A percentile compares a stretch with the other conserved stretches of the same genome.
phyloP scores from a whole-genome alignment of 2,329 filamentous ascomycete species.

The Apiospora sp. region DNA sequence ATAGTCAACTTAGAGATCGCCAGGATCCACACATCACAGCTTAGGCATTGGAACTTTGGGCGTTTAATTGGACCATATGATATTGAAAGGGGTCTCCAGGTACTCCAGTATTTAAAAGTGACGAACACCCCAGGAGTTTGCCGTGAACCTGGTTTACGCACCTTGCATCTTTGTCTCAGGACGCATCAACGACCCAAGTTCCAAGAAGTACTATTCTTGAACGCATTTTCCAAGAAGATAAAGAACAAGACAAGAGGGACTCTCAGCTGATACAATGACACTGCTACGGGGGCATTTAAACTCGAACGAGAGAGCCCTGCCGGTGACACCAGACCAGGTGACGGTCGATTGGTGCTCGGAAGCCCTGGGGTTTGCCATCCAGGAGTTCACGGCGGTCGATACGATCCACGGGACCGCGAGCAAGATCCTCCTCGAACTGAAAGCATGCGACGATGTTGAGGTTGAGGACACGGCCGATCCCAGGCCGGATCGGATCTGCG shows the following conservation, averaged over 20 bases:
- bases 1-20: background rate
- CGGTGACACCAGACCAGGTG: conserved; percentile 24
- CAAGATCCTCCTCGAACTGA: conserved; percentile 29
- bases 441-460: background rate
- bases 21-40: no score
- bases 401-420: conserved; percentile 28
- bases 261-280: background rate
- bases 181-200: background rate
- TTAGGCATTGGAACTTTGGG: no score
- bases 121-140: no score
- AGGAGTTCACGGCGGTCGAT: conserved; percentile 22
- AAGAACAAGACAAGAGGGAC: no score
- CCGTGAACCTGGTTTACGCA: no score
- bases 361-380: conserved; percentile 28
- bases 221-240: background rate
- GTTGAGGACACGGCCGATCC: background rate
- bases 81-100: no score
- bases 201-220: background rate
- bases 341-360: conserved; percentile 28
- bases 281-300: background rate
- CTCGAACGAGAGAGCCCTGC: background rate
- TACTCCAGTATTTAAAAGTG: no score
- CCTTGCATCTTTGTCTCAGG: background rate
- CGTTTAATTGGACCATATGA: no score
- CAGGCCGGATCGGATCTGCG: conserved; percentile 26